Evolutionary conservation across 139 green algal species (phyloP), one percentile per base, ranked within the genome.

Genomic region (Pseudopediastrum boryanum): DNA sequence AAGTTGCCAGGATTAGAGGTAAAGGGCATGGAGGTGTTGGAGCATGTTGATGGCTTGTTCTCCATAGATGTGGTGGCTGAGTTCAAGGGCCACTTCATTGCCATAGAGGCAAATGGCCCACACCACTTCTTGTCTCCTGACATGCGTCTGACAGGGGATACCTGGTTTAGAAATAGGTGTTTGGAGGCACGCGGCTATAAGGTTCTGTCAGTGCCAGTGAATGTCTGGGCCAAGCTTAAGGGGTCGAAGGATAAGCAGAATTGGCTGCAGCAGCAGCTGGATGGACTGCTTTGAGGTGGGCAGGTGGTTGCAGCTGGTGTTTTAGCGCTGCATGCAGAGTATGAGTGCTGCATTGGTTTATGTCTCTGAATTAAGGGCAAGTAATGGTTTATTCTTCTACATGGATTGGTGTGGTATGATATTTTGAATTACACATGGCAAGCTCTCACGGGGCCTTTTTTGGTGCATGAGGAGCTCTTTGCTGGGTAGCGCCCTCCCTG

Each of bases 111-210:
- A 31, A 31, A 66, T 39, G n/a, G 58, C 31, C 58, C 58, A 25
- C 5, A 8, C 13, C 58, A 66, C 58, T 66, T 66, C 58, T 31
- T 66, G 58, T 66, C 31, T 29, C 58, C 58, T 66, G 58, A 66
- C 58, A 66, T 29, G 58, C 23, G 58, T 29, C n/a, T 41, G n/a
- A 16, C 21, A n/a, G 58, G 58, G 10, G 2, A 31, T 12, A 66
- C 25, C 4, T 31, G 38, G 58, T 31, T 42, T 31, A 66, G n/a
- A 31, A 66, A 66, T 31, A 66, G 58, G 58, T 16, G 21, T 10
- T 31, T 66, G 2, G 58, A 29, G 25, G n/a, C 58, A 66, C 23
- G 58, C 4, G 25, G 58, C n/a, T 66, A 66, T 12, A 31, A 29
- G 36, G 27, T 66, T 29, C 31, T 66, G 31, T 42, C 31, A 16